A percentile compares a stretch with the other conserved stretches of the same genome.
Evolutionary conservation across 2,329 filamentous ascomycete genomes (phyloP).

Genomic region (Echinosphaeria canescens): DNA sequence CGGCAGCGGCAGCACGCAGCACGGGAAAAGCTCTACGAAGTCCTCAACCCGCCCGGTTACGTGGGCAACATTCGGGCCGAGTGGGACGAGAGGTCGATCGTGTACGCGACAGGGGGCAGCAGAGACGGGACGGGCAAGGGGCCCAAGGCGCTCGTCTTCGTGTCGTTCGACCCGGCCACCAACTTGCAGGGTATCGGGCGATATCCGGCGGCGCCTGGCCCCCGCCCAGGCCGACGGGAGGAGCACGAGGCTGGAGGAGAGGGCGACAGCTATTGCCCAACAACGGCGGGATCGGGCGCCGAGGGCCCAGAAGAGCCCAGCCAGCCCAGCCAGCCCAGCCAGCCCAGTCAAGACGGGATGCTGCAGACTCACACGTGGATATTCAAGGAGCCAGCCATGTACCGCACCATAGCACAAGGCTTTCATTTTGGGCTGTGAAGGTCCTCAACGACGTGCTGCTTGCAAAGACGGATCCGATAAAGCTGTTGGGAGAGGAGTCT

Average conservation of each 20-base stretch:
- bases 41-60: constrained; percentile 16
- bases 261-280: not conserved
- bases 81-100: constrained; percentile 22
- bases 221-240: not conserved
- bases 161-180: constrained; percentile 19
- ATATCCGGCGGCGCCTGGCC: constrained; percentile 6
- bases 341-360: not conserved
- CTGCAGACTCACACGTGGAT: no score
- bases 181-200: constrained; percentile 8
- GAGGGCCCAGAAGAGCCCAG: not conserved
- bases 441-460: no score
- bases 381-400: constrained; percentile 4
- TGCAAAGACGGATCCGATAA: no score
- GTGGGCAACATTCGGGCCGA: constrained; percentile 15
- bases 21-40: constrained; percentile 12
- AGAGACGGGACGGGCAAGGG: no score
- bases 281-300: not conserved
- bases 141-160: constrained; percentile 15
- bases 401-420: constrained; percentile 4
- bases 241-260: no score
- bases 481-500: no score
- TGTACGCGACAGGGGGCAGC: constrained; percentile 16
- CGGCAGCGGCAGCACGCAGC: no score
- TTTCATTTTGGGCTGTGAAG: no score
- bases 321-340: not conserved